Evolutionary conservation across 306 rosid species (phyloP), one percentile per base, ranked within the genome.

Genomic region (Begonia loranthoides): DNA sequence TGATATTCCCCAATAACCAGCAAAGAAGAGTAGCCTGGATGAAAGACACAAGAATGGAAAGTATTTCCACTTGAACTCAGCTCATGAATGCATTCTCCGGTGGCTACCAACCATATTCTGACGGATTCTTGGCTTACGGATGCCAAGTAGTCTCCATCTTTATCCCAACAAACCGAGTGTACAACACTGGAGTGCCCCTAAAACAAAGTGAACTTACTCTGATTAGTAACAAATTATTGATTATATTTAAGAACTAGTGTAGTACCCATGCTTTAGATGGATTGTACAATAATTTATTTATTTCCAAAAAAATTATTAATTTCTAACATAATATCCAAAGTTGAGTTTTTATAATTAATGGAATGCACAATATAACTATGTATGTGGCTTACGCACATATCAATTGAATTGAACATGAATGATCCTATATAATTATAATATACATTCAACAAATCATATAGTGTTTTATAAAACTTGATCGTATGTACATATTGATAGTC

Each of bases 1-100:
- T 84, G 89, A 80, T 77, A 84, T 41, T 95, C 89, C 58, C 97
- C 95, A 28, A 89, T 75, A 58, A 89, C 95, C 81, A 89, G 69
- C 17, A 89, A 87, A 49, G 78, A 73, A 28, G 95, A 59, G 83
- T 84, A 81, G 71, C 82, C 73, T 59, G 95, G 95, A 58, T 89
- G 97, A 68, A 89, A 89, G 63, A 77, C 87, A 41, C 89, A 75
- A 17, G 93, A 75, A 55, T 89, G 82, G 63, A 65, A 84, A 68
- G 59, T 56, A 75, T 89, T 79, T 59, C 95, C 97, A 22, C 79
- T 79, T 57, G 89, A 65, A 70, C 41, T 69, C 64, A 84, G 82
- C 54, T 89, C 95, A 24, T 84, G 93, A 73, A 79, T 71, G 78
- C 89, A 89, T 3, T 89, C 79, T 63, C 95, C 84, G 2, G 93